Conservation (phyloP, 1,284 basidiomycete genomes). For the Coniferiporia weirii region DNA sequence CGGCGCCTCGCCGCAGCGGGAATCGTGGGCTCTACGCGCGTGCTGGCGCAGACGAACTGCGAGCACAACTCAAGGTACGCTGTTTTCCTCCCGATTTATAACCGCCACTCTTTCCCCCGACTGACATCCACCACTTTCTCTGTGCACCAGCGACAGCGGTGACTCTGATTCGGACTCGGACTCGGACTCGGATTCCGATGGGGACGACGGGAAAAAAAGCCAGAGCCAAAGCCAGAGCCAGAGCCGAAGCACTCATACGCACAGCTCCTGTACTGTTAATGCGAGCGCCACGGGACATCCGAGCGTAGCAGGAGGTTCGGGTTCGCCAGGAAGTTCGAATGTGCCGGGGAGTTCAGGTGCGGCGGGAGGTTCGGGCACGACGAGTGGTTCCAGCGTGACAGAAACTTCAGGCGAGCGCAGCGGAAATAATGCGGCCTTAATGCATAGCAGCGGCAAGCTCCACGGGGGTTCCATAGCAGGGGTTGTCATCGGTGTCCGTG, state of each 20-base stretch:
- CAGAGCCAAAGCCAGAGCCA: background rate
- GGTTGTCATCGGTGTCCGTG: constrained; percentile 12
- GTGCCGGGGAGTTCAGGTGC: too few relatives aligned
- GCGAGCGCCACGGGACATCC: background rate
- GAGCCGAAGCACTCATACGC: background rate
- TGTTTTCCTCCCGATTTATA: background rate
- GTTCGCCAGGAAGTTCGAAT: too few relatives aligned
- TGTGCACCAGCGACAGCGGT: constrained; percentile 1
- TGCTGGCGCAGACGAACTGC: background rate
- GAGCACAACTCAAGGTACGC: background rate
- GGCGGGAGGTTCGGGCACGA: too few relatives aligned
- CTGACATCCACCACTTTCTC: too few relatives aligned
- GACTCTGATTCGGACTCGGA: constrained; percentile 1
- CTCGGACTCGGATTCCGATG: background rate
- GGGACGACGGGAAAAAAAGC: constrained; percentile 1
- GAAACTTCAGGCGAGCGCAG: background rate
- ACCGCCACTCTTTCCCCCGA: too few relatives aligned
- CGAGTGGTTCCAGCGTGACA: background rate
- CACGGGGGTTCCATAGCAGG: constrained; percentile 14
- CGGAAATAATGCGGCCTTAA: constrained; percentile 3
- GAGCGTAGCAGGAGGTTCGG: too few relatives aligned
- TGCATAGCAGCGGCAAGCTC: background rate
- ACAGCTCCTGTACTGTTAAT: background rate
- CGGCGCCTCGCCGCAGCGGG: background rate
- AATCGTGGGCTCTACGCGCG: background rate